Conservation (phyloP, 148 eudicot species). For the Oxyria digyna region DNA sequence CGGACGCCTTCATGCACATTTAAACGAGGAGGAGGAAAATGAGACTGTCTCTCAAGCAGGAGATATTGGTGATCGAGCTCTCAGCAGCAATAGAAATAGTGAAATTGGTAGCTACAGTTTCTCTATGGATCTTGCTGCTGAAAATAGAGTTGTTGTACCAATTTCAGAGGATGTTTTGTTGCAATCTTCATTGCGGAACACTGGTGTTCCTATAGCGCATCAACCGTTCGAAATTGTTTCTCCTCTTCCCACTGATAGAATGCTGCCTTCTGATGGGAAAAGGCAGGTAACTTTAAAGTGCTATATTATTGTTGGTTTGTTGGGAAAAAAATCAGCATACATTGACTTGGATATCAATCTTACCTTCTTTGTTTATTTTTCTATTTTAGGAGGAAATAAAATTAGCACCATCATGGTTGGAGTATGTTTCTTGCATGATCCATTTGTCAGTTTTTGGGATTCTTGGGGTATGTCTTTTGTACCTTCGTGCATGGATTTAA, state of each 20-base stretch:
- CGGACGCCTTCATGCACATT: conserved; percentile 7
- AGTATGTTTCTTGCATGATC: conserved; percentile 40
- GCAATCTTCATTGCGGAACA: conserved; percentile 9
- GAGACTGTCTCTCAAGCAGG: conserved; percentile 64
- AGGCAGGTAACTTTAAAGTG: conserved; percentile 26
- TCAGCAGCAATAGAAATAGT: conserved; percentile 35
- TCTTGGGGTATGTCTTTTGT: conserved; percentile 37
- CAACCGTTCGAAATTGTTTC: conserved; percentile 17
- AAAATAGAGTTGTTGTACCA: conserved; percentile 26
- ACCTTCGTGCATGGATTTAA: too few relatives aligned
- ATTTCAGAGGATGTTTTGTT: conserved; percentile 25
- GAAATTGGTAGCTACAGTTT: conserved; percentile 20
- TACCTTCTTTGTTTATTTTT: conserved; percentile 1
- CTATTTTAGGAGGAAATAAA: conserved; percentile 33
- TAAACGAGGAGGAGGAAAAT: conserved; percentile 38
- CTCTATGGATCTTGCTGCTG: conserved; percentile 23
- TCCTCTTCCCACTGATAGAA: conserved; percentile 31
- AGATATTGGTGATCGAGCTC: conserved; percentile 65
- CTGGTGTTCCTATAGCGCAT: conserved; percentile 18
- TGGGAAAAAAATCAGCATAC: not conserved
- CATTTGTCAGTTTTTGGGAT: conserved; percentile 63
- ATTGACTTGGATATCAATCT: not conserved
- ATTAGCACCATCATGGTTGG: conserved; percentile 30
- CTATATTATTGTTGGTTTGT: not conserved
- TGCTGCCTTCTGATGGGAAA: conserved; percentile 19